These are phyloP conservation scores for Prinsepia uniflora DNA, from an alignment of 306 rosid species.

Conservation along the genomic window DNA sequence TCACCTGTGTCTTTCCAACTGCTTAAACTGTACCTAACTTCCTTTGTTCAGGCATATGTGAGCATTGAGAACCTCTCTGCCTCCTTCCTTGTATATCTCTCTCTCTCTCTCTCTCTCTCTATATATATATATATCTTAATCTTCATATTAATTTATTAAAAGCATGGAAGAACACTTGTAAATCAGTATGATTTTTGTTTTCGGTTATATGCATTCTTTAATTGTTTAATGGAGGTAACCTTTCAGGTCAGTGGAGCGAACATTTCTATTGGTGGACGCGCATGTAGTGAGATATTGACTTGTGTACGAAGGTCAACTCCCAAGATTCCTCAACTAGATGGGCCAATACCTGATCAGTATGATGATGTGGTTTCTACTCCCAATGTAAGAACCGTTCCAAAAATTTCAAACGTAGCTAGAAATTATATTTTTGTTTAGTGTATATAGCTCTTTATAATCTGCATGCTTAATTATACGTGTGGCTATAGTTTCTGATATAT, in stretches of 20 bases:
- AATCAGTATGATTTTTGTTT: neutral
- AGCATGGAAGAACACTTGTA: neutral
- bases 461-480: too few relatives aligned
- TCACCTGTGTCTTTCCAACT: neutral
- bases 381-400: constrained; percentile 48
- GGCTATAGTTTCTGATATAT: neutral
- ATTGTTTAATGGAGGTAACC: constrained; percentile 20
- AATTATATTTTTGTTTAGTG: neutral
- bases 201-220: constrained; percentile 20
- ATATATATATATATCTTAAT: too few relatives aligned
- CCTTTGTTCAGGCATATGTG: neutral
- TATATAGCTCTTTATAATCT: neutral
- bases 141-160: neutral
- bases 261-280: constrained; percentile 38
- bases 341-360: constrained; percentile 80
- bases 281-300: constrained; percentile 36
- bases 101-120: neutral
- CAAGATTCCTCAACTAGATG: constrained; percentile 93
- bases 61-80: neutral
- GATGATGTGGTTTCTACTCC: constrained; percentile 95
- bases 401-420: neutral
- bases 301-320: constrained; percentile 39
- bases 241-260: constrained; percentile 67
- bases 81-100: neutral
- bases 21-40: neutral